Percentiles rank a stretch among this genome's conserved stretches.
Conservation (phyloP, 192 early-diverging fungal genomes). For the Coemansia furcata region DNA sequence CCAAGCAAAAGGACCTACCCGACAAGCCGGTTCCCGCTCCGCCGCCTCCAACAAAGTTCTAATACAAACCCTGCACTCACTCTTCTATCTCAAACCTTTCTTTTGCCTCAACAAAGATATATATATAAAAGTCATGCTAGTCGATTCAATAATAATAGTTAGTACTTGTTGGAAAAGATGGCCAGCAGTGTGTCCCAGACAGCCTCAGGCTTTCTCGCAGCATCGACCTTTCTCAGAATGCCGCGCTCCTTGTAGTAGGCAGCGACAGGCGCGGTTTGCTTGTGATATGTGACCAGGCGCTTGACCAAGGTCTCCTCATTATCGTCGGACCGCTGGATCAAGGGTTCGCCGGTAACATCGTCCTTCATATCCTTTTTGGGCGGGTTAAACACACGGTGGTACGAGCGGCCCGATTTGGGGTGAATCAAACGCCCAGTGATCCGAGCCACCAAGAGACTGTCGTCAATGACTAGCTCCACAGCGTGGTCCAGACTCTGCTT, state of each 20-base stretch:
- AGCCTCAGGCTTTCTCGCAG: constrained; percentile 78
- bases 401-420: constrained; percentile 88
- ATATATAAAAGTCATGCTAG: neutral
- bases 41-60: constrained; percentile 32
- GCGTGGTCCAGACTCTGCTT: constrained; percentile 81
- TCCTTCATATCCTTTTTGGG: constrained; percentile 89
- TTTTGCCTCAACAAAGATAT: constrained; percentile 1
- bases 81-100: neutral
- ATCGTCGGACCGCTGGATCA: constrained; percentile 97
- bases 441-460: constrained; percentile 86
- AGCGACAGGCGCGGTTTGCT: constrained; percentile 78
- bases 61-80: neutral
- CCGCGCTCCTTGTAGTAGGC: constrained; percentile 94
- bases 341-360: constrained; percentile 96
- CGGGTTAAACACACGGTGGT: constrained; percentile 95
- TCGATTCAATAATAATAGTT: constrained; percentile 4
- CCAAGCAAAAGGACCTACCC: constrained; percentile 43
- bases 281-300: constrained; percentile 83
- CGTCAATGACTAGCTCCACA: constrained; percentile 93
- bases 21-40: constrained; percentile 48
- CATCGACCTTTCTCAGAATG: constrained; percentile 91
- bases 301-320: constrained; percentile 91
- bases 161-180: constrained; percentile 69
- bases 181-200: constrained; percentile 89
- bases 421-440: constrained; percentile 98